Evolutionary conservation across 768 basidiomycete species (phyloP), one percentile per base, ranked within the genome.

Genomic region (Trametes elegans): DNA sequence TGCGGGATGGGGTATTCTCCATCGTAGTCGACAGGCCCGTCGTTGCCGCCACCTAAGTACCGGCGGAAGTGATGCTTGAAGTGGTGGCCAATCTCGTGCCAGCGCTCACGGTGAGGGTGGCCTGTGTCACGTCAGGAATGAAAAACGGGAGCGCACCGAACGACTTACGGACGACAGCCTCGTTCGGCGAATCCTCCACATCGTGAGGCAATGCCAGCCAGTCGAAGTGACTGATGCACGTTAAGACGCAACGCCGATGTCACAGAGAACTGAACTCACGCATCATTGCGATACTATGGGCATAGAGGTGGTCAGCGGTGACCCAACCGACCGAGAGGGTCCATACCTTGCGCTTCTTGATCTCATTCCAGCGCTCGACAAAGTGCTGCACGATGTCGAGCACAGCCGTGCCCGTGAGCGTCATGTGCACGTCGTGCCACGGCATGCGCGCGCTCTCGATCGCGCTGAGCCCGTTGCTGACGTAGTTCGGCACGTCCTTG

Each of bases 361-460:
- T 73, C 64, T 92, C 90, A 64, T 94, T 93, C 90, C 90, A 93
- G 19, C 92, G 78, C 69, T 98, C 96, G 11, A 88, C 75, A 57
- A 96, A 99, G 74, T 97, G 94, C 70, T 97, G 94, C 13, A 85
- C 82, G 18, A 98, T 81, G 65, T 99, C 97, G 52, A 98, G 76
- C 5, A 97, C 94, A 14, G 80, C 84, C 2, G 90, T 81, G 7
- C 88, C 97, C 13, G 78, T 74, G 21, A 94, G 71, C 4, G 90
- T 93, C 86, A 91, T 89, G 67, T 94, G 93, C 51, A 91, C 92
- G 73, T 98, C 95, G 66, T 98, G 95, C 95, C 95, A 98, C 1
- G 95, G 92, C 93, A 94, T 93, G 58, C 90, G 76, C 1, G 83
- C 74, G 13, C 74, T 84, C 60, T 92, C 88, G 40, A 85, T 66